Evolutionary conservation across 495 filamentous ascomycete species (phyloP).

Genomic region (Hypomontagnella monticulosa): DNA sequence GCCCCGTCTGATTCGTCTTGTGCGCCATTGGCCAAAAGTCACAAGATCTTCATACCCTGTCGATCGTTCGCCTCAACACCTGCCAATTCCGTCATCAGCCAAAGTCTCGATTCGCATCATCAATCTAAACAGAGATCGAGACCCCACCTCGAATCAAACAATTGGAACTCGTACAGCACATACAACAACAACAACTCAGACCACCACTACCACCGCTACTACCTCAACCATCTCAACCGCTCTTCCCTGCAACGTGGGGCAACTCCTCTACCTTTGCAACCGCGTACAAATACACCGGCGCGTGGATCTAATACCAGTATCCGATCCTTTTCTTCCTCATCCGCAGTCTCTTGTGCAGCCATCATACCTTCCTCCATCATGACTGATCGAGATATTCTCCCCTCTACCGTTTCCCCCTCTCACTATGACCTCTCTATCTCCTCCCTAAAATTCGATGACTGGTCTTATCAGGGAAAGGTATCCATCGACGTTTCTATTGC

Average conservation of each 20-base stretch:
- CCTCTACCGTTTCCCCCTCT: conserved; percentile 75
- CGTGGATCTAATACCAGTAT: not conserved
- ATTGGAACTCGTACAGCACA: not conserved
- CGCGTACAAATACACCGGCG: conserved; percentile 21
- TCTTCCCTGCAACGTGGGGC: conserved; percentile 17
- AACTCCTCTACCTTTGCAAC: not conserved
- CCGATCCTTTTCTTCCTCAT: conserved; percentile 42
- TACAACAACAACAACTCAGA: too few species aligned
- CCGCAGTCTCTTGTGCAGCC: conserved; percentile 39
- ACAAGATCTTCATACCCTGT: conserved; percentile 23
- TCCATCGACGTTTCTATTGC: conserved; percentile 67
- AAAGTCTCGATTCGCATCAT: conserved; percentile 31
- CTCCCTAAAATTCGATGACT: conserved; percentile 78
- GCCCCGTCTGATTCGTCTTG: conserved; percentile 28
- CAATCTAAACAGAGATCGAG: conserved; percentile 29
- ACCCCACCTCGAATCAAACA: conserved; percentile 32
- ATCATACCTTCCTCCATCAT: conserved; percentile 53
- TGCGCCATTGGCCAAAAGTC: conserved; percentile 27
- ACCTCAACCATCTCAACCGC: too few species aligned
- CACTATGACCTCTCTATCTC: conserved; percentile 87
- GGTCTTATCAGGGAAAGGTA: conserved; percentile 85
- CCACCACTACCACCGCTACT: too few species aligned
- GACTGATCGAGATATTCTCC: conserved; percentile 64
- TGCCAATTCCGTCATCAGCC: conserved; percentile 40
- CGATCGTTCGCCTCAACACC: conserved; percentile 35